These are phyloP conservation scores for Plasmodium vivax DNA, from an alignment of 169 alveolate genomes.

Conservation along the genomic window DNA sequence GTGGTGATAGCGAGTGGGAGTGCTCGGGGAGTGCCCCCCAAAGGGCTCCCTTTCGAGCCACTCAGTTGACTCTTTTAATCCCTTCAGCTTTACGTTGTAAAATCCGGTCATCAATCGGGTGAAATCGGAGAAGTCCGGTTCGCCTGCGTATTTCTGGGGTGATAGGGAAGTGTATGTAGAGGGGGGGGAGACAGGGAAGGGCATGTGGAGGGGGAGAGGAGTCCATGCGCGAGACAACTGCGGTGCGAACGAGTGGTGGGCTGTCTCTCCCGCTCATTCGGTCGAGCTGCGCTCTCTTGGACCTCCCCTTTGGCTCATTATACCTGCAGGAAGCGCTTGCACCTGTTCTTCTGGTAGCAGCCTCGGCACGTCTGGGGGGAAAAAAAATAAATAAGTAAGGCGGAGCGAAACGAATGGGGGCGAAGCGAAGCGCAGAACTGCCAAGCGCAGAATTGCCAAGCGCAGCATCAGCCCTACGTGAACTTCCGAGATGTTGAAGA, in stretches of 20 bases:
- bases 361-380: conserved; percentile 38
- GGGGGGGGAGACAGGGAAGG: background rate
- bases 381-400: background rate
- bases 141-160: conserved; percentile 53
- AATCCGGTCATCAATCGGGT: conserved; percentile 46
- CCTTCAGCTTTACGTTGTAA: conserved; percentile 23
- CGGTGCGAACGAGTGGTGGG: background rate
- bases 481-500: conserved; percentile 64
- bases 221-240: too few species aligned
- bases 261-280: background rate
- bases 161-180: background rate
- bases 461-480: background rate
- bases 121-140: conserved; percentile 67
- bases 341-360: conserved; percentile 40
- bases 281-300: background rate
- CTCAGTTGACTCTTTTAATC: background rate
- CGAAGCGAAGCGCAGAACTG: too few species aligned
- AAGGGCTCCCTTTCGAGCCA: background rate
- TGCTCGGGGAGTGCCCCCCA: too few species aligned
- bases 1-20: too few species aligned
- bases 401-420: background rate
- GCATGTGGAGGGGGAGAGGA: too few species aligned
- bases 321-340: conserved; percentile 63
- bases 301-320: background rate
- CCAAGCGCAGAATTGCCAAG: background rate